These are phyloP conservation scores for Sarocladiaceae sp. DNA, from an alignment of 2,329 filamentous ascomycete species.

Conservation along the genomic window DNA sequence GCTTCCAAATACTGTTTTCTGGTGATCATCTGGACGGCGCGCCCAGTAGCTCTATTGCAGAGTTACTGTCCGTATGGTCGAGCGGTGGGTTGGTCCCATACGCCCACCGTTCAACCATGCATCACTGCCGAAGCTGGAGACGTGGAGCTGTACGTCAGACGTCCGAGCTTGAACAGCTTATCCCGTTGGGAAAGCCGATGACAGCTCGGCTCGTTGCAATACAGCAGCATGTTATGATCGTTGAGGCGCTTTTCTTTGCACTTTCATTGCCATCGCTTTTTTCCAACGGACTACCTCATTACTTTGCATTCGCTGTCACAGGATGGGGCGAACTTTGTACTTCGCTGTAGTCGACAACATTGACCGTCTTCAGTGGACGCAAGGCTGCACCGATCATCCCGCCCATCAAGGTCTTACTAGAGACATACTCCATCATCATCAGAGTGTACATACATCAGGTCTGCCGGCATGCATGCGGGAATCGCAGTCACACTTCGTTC, in stretches of 20 bases:
- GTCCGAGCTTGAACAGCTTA: background rate
- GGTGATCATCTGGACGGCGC: slow-evolving; percentile 30
- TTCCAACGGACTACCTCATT: background rate
- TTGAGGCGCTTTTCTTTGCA: background rate
- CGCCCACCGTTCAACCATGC: background rate
- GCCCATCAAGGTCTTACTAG: background rate
- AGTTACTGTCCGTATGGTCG: slow-evolving; percentile 15
- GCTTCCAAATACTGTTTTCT: slow-evolving; percentile 10
- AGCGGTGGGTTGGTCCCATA: background rate
- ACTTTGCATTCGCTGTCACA: no score
- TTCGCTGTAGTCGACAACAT: background rate
- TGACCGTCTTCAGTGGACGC: no score
- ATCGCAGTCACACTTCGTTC: no score
- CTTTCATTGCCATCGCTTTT: background rate
- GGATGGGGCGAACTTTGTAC: no score
- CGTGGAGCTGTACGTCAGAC: slow-evolving; percentile 1
- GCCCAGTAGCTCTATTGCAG: slow-evolving; percentile 26
- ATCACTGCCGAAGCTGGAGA: background rate
- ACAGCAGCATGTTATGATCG: background rate
- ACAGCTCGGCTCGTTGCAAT: no score
- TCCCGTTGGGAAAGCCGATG: no score
- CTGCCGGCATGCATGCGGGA: no score
- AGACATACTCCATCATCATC: no score
- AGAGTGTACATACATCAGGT: no score
- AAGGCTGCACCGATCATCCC: background rate